Evolutionary conservation across 192 early-diverging fungal species (phyloP), one percentile per base, ranked within the genome.

Genomic region (Ambispora gerdemannii): DNA sequence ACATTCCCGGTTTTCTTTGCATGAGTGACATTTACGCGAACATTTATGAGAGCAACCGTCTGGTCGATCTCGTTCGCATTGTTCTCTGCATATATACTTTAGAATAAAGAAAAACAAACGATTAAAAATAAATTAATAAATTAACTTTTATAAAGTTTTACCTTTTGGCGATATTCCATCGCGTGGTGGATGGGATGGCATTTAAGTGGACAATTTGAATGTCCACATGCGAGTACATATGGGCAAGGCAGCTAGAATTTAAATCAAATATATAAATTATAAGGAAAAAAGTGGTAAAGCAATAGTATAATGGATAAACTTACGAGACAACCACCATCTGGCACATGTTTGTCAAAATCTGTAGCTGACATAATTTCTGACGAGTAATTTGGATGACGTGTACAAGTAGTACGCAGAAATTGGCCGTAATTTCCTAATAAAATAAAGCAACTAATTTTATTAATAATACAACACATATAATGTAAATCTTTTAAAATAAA

Each of bases 101-200:
- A 43, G 15, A 43, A 43, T 15, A 43, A 43, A 15, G 38, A 43
- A 10, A 43, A 43, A 43, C 38, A 43, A 10, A 43, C 6, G 38
- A 43, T 43, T 43, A 43, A 43, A 43, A 43, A 43, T 43, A 15
- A 43, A 6, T 43, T 43, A 43, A 43, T 43, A 43, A 43, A 43
- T 43, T 15, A 43, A 43, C 6, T 15, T 10, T 10, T 15, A 43
- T 15, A 43, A 10, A n/a, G n/a, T 10, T 15, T 43, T 10, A 43
- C 6, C 15, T 43, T 43, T 43, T 43, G 38, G 6, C 38, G 38
- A 10, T n/a, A n/a, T 47, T 63, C 62, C 4, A 38, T 6, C 24
- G 34, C 2, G 8, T 63, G 62, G 2, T 7, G 4, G 22, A 49
- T 63, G 22, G 62, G 62, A 4, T 63, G 62, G 24, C 62, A 63